Percentiles rank a stretch among this genome's conserved stretches.
Evolutionary conservation across 2,329 filamentous ascomycete species (phyloP).

Genomic region (Ceratocystiopsis brevicomis): DNA sequence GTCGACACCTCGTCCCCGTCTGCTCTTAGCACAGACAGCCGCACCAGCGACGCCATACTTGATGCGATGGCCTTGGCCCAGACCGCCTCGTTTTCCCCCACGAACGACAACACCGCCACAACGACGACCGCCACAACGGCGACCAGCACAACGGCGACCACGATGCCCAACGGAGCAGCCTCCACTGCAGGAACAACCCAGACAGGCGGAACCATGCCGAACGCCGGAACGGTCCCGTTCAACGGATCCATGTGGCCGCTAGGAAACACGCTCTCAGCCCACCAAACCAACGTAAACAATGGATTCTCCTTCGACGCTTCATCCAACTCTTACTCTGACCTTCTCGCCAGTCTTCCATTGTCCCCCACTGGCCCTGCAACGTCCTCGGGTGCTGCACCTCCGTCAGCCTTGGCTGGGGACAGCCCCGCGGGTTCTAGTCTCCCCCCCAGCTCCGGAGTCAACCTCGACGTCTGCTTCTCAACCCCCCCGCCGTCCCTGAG

Average conservation of each 20-base stretch:
- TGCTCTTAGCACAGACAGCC: slow-evolving; percentile 82
- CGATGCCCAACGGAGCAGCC: no score
- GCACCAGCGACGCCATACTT: slow-evolving; percentile 78
- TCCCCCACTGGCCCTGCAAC: slow-evolving; percentile 55
- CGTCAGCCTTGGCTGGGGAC: no score
- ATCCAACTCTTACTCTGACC: slow-evolving; percentile 57
- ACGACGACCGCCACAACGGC: no score
- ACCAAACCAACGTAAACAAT: slow-evolving; percentile 23
- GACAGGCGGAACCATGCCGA: slow-evolving; percentile 16
- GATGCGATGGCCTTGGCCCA: slow-evolving; percentile 14
- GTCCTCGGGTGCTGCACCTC: no score
- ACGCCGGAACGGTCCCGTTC: slow-evolving; percentile 9
- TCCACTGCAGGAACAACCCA: no score
- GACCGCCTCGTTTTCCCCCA: slow-evolving; percentile 9
- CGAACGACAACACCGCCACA: no score
- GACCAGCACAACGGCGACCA: no score
- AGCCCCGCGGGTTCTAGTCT: no score
- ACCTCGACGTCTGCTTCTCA: slow-evolving; percentile 43
- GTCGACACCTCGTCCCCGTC: slow-evolving; percentile 90
- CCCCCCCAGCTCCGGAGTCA: no score
- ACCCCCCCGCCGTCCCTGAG: slow-evolving; percentile 58
- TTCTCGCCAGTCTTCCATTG: slow-evolving; percentile 50
- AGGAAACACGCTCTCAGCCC: slow-evolving; percentile 35
- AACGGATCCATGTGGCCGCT: slow-evolving; percentile 44
- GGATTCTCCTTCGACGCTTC: slow-evolving; percentile 55